These are phyloP conservation scores for Gossypium mustelinum DNA, from an alignment of 345 rosid species.

Conservation along the genomic window DNA sequence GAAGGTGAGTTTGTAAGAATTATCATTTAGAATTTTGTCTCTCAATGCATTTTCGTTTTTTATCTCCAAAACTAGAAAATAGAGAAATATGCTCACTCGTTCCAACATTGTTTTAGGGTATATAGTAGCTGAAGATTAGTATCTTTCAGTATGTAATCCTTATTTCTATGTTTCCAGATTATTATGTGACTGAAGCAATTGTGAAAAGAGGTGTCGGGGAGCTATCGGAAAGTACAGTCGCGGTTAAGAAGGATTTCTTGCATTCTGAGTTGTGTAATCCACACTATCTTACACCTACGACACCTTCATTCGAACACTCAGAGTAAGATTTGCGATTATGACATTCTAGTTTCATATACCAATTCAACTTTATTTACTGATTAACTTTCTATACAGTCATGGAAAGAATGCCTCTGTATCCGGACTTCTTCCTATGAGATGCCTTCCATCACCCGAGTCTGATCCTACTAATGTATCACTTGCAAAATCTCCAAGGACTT, in stretches of 20 bases:
- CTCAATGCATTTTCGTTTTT: not conserved
- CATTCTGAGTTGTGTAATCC: slow-evolving; percentile 24
- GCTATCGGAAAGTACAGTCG: slow-evolving; percentile 22
- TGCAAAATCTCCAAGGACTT: slow-evolving; percentile 27
- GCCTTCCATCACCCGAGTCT: slow-evolving; percentile 32
- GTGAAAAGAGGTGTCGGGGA: slow-evolving; percentile 26
- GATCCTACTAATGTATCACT: slow-evolving; percentile 26
- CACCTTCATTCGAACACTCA: slow-evolving; percentile 42
- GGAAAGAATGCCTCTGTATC: slow-evolving; percentile 36
- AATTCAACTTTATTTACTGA: slow-evolving; percentile 6
- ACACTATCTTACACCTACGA: slow-evolving; percentile 34
- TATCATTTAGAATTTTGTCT: not conserved
- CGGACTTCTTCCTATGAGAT: slow-evolving; percentile 21
- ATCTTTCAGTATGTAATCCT: slow-evolving; percentile 2
- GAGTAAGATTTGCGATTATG: slow-evolving; percentile 28
- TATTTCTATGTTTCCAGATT: slow-evolving; percentile 29
- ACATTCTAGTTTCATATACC: not conserved
- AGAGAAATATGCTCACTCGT: not conserved
- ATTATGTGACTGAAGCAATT: slow-evolving; percentile 27
- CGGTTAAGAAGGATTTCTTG: slow-evolving; percentile 21
- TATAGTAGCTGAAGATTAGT: slow-evolving; percentile 5
- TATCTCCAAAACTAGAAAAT: slow-evolving; percentile 1
- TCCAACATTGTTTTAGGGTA: not conserved
- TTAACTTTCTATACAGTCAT: slow-evolving; percentile 24
- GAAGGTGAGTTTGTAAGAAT: slow-evolving; percentile 37